phyloP scores from a whole-genome alignment of 83 land plant genomes.

The Thuja plicata region DNA sequence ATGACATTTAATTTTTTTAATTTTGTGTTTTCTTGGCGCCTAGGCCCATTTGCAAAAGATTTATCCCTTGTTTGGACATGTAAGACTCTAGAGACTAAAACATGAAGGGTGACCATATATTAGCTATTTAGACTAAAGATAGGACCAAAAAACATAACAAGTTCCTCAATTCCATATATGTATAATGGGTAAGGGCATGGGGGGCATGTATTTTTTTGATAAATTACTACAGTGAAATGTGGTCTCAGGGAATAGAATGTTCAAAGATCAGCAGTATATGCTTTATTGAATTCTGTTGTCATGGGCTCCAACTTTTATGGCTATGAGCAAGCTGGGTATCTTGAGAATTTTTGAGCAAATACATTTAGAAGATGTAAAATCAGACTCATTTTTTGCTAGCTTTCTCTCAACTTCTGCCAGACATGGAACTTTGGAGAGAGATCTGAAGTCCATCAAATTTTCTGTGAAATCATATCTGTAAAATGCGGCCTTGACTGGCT shows the following conservation, averaged over 20 bases:
- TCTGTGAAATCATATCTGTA: neutral
- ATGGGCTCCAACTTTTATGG: neutral
- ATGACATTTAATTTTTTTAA: too few species aligned
- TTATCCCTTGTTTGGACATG: too few species aligned
- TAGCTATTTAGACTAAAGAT: too few species aligned
- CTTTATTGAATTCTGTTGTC: neutral
- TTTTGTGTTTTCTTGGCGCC: too few species aligned
- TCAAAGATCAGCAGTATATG: neutral
- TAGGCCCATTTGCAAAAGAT: too few species aligned
- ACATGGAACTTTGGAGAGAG: neutral
- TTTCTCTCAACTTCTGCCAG: neutral
- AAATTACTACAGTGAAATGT: neutral
- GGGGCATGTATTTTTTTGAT: neutral
- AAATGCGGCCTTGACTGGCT: too few species aligned
- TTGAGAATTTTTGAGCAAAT: neutral
- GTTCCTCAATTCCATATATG: neutral
- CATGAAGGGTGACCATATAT: too few species aligned
- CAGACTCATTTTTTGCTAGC: neutral
- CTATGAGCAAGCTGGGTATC: neutral
- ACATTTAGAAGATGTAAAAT: neutral
- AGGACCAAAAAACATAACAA: too few species aligned
- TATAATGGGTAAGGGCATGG: neutral
- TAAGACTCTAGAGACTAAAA: too few species aligned
- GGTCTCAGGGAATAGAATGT: neutral
- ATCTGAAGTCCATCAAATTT: neutral